Percentiles rank a stretch among this genome's conserved stretches.
These are phyloP conservation scores for Colletotrichum ledebouriae DNA, from an alignment of 2,329 filamentous ascomycete genomes.

Conservation along the genomic window DNA sequence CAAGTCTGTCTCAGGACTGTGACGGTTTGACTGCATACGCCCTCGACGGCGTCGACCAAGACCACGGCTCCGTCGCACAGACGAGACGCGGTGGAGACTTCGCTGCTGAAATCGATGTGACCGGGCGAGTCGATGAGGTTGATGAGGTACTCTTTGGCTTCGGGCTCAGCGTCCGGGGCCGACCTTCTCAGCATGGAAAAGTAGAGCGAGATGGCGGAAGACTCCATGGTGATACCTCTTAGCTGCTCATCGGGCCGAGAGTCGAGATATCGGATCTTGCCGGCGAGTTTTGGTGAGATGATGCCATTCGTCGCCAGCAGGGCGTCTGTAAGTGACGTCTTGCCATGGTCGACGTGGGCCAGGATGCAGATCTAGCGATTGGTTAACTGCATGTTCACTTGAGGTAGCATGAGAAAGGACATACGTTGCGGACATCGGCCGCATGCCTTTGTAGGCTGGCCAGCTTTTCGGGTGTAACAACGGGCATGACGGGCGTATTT, in stretches of 20 bases:
- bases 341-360: conserved; percentile 97
- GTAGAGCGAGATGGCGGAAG: conserved; percentile 94
- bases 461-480: conserved; percentile 91
- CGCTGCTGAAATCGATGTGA: conserved; percentile 98
- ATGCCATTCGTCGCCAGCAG: conserved; percentile 99
- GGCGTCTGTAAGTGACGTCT: conserved; percentile 96
- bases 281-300: conserved; percentile 96
- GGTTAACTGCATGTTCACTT: conserved; percentile 38
- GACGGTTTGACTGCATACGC: conserved; percentile 98
- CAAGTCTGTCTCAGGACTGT: conserved; percentile 95
- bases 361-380: conserved; percentile 85
- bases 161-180: conserved; percentile 75
- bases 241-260: conserved; percentile 96
- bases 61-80: conserved; percentile 96
- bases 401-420: conserved; percentile 15
- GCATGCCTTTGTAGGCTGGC: conserved; percentile 89
- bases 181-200: conserved; percentile 90
- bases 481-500: conserved; percentile 75
- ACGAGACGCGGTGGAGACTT: conserved; percentile 95
- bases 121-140: conserved; percentile 98
- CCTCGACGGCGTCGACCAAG: conserved; percentile 95
- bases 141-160: conserved; percentile 91
- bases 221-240: conserved; percentile 99
- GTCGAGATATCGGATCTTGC: conserved; percentile 98
- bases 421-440: conserved; percentile 91